Percentiles rank a stretch among this genome's conserved stretches.
Conservation (phyloP, 371 early-diverging fungal genomes). For the Rhizopus microsporus region DNA sequence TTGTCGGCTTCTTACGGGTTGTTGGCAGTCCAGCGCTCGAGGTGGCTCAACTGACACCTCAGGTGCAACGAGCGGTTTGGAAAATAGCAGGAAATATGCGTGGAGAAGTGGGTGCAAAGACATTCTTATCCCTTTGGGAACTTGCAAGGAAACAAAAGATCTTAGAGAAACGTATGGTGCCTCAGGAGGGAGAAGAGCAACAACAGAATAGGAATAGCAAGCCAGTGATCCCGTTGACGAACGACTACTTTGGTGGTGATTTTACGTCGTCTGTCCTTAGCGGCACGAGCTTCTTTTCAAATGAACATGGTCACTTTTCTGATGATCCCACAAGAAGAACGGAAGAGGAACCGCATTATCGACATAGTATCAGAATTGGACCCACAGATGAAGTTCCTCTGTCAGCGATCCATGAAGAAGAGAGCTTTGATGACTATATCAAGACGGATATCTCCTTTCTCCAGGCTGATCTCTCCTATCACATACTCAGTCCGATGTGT, state of each 20-base stretch:
- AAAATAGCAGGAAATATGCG: conserved; percentile 66
- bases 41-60: conserved; percentile 60
- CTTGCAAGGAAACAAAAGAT: conserved; percentile 23
- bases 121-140: conserved; percentile 60
- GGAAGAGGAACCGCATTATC: conserved; percentile 9
- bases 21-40: conserved; percentile 61
- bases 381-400: conserved; percentile 22
- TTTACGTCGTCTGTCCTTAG: not conserved
- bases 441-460: conserved; percentile 22
- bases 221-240: not conserved
- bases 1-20: conserved; percentile 54
- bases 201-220: not conserved
- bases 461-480: conserved; percentile 54
- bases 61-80: conserved; percentile 59
- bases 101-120: conserved; percentile 57
- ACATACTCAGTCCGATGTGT: conserved; percentile 63
- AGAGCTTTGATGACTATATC: conserved; percentile 5
- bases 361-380: conserved; percentile 24
- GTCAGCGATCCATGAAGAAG: conserved; percentile 13
- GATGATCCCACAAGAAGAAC: not conserved
- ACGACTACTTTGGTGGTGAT: conserved; percentile 10
- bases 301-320: not conserved
- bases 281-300: not conserved
- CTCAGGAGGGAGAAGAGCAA: not conserved
- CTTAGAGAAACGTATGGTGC: not conserved